Evolutionary conservation across 2,329 filamentous ascomycete species (phyloP).

Genomic region (Trichoderma afroharzianum): DNA sequence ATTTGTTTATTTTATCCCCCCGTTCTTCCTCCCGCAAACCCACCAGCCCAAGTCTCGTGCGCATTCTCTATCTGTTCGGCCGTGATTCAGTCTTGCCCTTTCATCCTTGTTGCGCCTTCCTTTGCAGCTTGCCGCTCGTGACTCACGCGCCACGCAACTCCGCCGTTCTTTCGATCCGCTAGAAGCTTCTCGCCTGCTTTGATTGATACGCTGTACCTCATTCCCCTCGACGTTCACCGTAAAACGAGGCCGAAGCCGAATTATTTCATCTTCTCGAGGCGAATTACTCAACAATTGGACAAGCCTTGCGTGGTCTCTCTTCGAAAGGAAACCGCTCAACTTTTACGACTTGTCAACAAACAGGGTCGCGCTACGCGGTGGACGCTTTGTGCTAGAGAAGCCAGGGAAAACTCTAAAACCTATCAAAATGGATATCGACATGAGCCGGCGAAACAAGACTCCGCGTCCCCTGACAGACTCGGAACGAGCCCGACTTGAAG

Average conservation of each 20-base stretch:
- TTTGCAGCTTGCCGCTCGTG: background rate
- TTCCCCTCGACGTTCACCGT: background rate
- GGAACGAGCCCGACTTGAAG: conserved; percentile 80
- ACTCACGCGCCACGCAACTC: conserved; percentile 16
- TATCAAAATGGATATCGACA: conserved; percentile 61
- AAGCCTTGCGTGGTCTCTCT: background rate
- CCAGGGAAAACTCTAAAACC: background rate
- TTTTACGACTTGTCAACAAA: background rate
- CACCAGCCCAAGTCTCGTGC: conserved; percentile 6
- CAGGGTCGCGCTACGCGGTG: background rate
- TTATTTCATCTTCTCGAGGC: background rate
- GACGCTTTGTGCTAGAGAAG: background rate
- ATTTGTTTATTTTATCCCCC: conserved; percentile 13
- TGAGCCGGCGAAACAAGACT: conserved; percentile 78
- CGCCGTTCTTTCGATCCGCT: conserved; percentile 12
- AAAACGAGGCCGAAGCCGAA: background rate
- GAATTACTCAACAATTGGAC: background rate
- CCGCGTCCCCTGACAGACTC: conserved; percentile 75
- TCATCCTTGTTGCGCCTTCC: conserved; percentile 7
- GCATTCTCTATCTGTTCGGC: background rate
- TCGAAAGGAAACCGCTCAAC: background rate
- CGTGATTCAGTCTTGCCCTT: conserved; percentile 2
- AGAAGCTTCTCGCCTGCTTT: background rate
- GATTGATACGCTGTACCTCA: background rate
- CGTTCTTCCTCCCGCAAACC: background rate